Evolutionary conservation across 306 rosid genomes (phyloP).

Genomic region (Dalbergia cochinchinensis): DNA sequence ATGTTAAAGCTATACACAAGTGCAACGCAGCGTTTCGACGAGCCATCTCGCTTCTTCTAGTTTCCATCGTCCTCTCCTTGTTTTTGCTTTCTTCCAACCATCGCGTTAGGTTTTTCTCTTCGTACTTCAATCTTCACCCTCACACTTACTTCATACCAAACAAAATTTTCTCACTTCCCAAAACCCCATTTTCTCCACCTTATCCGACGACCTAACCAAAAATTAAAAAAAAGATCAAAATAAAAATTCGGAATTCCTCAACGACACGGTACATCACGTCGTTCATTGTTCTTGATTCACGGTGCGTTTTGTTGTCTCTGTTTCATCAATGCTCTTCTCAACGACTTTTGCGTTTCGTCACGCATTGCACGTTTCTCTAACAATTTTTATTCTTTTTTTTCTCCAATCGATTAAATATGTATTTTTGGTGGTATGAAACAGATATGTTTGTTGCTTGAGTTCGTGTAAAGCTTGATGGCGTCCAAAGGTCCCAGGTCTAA

Average conservation of each 20-base stretch:
- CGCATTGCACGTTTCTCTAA: slow-evolving; percentile 24
- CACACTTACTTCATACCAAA: not conserved
- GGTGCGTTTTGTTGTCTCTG: not conserved
- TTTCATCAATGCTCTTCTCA: not conserved
- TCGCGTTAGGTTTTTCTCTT: not conserved
- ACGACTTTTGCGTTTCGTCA: not conserved
- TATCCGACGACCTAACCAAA: not conserved
- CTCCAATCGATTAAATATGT: not conserved
- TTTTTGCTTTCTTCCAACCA: not conserved
- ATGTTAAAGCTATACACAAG: not conserved
- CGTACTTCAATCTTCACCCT: not conserved
- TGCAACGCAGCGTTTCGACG: not conserved
- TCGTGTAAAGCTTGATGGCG: slow-evolving; percentile 62
- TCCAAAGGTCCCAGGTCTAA: slow-evolving; percentile 91
- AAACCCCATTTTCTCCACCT: not conserved
- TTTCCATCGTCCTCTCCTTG: not conserved
- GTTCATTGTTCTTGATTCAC: not conserved
- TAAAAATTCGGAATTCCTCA: not conserved
- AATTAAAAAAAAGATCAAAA: too few species aligned
- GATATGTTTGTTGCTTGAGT: slow-evolving; percentile 39
- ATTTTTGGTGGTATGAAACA: slow-evolving; percentile 14
- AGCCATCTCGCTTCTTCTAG: not conserved
- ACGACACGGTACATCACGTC: not conserved
- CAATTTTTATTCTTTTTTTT: not conserved
- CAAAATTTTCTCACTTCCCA: not conserved